Percentiles rank a stretch among this genome's conserved stretches.
phyloP scores from a whole-genome alignment of 257 asterid species.

The Cordia subcordata region DNA sequence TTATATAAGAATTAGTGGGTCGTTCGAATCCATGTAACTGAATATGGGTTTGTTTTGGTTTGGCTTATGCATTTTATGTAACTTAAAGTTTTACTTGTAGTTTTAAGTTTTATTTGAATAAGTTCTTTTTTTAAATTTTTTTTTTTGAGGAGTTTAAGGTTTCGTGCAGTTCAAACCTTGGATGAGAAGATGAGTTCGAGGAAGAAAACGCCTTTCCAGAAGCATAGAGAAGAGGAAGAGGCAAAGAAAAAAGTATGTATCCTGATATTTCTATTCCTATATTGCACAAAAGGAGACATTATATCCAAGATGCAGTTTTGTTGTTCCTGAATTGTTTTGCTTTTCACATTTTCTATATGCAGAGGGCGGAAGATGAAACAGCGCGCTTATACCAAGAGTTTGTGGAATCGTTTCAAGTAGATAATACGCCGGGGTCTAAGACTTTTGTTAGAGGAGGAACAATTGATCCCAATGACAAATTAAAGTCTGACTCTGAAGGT shows the following conservation, averaged over 20 bases:
- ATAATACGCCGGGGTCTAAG: slow-evolving; percentile 75
- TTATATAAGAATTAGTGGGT: too few relatives aligned
- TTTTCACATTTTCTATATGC: slow-evolving; percentile 7
- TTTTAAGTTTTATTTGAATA: background rate
- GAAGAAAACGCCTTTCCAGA: slow-evolving; percentile 92
- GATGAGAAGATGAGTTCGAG: slow-evolving; percentile 64
- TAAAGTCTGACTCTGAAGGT: slow-evolving; percentile 69
- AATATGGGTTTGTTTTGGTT: too few relatives aligned
- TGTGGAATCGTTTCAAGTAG: slow-evolving; percentile 75
- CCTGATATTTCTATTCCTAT: background rate
- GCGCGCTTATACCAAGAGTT: slow-evolving; percentile 81
- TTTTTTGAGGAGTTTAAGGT: background rate
- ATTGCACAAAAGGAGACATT: background rate
- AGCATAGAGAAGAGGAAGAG: slow-evolving; percentile 95
- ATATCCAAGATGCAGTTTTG: background rate
- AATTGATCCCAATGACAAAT: slow-evolving; percentile 70
- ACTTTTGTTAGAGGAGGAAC: slow-evolving; percentile 84
- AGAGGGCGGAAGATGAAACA: slow-evolving; percentile 92
- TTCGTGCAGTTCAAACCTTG: slow-evolving; percentile 18
- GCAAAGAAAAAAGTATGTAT: slow-evolving; percentile 68
- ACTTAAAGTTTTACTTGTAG: too few relatives aligned
- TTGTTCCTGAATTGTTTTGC: background rate
- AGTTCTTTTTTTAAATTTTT: background rate
- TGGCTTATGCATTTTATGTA: too few relatives aligned
- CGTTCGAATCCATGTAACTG: too few relatives aligned